phyloP scores from a whole-genome alignment of 768 basidiomycete species.

The Bullera alba region DNA sequence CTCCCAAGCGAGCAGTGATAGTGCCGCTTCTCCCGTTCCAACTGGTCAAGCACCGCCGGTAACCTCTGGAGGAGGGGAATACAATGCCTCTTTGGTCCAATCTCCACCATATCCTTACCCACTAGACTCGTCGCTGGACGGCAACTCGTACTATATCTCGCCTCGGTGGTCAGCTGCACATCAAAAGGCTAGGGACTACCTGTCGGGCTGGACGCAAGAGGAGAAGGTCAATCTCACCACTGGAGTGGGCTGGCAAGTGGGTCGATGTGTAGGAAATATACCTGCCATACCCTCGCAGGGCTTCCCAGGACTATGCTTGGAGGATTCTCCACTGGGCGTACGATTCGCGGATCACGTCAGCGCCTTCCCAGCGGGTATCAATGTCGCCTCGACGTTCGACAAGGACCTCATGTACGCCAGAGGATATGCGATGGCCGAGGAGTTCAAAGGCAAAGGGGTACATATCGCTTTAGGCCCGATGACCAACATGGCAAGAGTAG shows the following conservation, averaged over 20 bases:
- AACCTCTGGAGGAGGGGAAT: too few species aligned
- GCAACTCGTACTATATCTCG: background rate
- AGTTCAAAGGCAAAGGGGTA: slow-evolving; percentile 76
- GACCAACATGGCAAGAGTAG: slow-evolving; percentile 79
- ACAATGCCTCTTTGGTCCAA: too few species aligned
- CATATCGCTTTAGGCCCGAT: slow-evolving; percentile 65
- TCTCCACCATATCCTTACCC: slow-evolving; percentile 13
- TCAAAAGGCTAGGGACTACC: slow-evolving; percentile 30
- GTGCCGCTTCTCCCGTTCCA: too few species aligned
- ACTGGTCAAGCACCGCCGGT: too few species aligned
- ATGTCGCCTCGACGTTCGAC: slow-evolving; percentile 76
- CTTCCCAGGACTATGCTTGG: slow-evolving; percentile 42
- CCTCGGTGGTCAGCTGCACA: slow-evolving; percentile 39
- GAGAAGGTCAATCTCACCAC: slow-evolving; percentile 59
- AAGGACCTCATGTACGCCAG: slow-evolving; percentile 68
- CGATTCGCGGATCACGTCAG: slow-evolving; percentile 66
- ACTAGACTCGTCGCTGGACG: background rate
- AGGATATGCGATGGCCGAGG: slow-evolving; percentile 70
- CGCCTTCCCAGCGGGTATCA: slow-evolving; percentile 77
- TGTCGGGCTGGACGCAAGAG: slow-evolving; percentile 53
- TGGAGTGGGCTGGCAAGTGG: slow-evolving; percentile 47
- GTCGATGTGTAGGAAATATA: slow-evolving; percentile 43
- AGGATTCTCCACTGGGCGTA: slow-evolving; percentile 65
- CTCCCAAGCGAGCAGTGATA: too few species aligned
- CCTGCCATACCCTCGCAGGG: slow-evolving; percentile 23